Evolutionary conservation across 768 basidiomycete genomes (phyloP).

Genomic region (Cubamyces sp.): DNA sequence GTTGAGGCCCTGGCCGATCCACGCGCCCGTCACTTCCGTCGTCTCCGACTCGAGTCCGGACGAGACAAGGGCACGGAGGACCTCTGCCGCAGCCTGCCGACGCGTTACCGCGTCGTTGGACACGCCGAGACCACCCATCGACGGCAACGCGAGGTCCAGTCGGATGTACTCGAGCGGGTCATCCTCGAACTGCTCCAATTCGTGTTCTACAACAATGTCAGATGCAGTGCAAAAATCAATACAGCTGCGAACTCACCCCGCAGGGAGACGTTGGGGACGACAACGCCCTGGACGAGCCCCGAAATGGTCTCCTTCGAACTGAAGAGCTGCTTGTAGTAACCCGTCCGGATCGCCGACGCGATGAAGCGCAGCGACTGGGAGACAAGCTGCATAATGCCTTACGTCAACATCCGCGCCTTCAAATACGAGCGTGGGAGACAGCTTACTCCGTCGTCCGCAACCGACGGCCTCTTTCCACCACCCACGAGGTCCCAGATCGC

Average conservation of each 20-base stretch:
- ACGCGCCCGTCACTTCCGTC: constrained; percentile 86
- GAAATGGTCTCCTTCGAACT: constrained; percentile 81
- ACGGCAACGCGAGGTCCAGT: constrained; percentile 74
- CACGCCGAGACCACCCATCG: constrained; percentile 46
- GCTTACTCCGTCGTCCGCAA: constrained; percentile 75
- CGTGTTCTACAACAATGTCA: constrained; percentile 56
- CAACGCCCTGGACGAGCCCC: constrained; percentile 84
- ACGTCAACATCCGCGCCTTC: not conserved
- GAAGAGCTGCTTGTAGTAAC: constrained; percentile 80
- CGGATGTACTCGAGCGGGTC: constrained; percentile 96
- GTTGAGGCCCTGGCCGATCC: constrained; percentile 75
- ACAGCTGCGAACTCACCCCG: constrained; percentile 46
- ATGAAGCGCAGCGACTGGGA: constrained; percentile 91
- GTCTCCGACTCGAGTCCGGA: constrained; percentile 81
- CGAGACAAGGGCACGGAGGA: constrained; percentile 87
- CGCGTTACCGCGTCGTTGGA: constrained; percentile 79
- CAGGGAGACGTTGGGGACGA: constrained; percentile 90
- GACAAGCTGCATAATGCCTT: constrained; percentile 65
- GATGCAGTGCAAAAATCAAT: not conserved
- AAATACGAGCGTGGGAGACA: not conserved
- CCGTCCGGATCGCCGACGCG: constrained; percentile 89
- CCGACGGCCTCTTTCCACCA: constrained; percentile 64
- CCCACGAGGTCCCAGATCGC: constrained; percentile 91
- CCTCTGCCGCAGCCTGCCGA: constrained; percentile 92
- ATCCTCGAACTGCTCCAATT: constrained; percentile 95